phyloP scores from a whole-genome alignment of 2,329 filamentous ascomycete genomes.

The Fusarium sp. region DNA sequence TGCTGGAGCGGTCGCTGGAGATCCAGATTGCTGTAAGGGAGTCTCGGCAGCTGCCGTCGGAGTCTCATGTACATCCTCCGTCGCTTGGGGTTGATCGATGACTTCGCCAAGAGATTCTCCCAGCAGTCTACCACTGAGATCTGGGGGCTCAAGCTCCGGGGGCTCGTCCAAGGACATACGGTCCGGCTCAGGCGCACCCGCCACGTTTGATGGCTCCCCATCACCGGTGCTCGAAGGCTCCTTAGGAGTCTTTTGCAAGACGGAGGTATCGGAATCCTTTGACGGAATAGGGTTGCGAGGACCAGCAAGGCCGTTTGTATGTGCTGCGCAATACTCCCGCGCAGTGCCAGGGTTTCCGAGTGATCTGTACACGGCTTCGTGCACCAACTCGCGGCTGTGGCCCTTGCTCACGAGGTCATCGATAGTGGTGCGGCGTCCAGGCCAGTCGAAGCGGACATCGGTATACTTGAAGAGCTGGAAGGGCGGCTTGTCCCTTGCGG shows the following conservation, averaged over 20 bases:
- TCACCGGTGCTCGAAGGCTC: slow-evolving; percentile 28
- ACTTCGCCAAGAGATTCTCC: slow-evolving; percentile 47
- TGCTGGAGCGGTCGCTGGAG: slow-evolving; percentile 20
- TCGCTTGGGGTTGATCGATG: slow-evolving; percentile 40
- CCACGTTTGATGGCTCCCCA: slow-evolving; percentile 40
- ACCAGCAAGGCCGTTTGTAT: slow-evolving; percentile 68
- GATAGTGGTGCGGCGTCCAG: slow-evolving; percentile 44
- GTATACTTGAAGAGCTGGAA: slow-evolving; percentile 59
- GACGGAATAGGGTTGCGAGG: slow-evolving; percentile 75
- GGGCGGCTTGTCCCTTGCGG: slow-evolving; percentile 67
- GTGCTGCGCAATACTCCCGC: slow-evolving; percentile 80
- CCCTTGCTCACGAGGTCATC: slow-evolving; percentile 49
- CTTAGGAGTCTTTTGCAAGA: slow-evolving; percentile 43
- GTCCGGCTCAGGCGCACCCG: slow-evolving; percentile 48
- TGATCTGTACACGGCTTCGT: slow-evolving; percentile 86
- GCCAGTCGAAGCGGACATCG: slow-evolving; percentile 62
- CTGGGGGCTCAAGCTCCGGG: slow-evolving; percentile 42
- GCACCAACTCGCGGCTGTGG: slow-evolving; percentile 70
- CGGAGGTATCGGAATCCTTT: slow-evolving; percentile 62
- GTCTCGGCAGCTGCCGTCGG: slow-evolving; percentile 38
- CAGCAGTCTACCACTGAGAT: slow-evolving; percentile 39
- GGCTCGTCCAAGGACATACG: slow-evolving; percentile 53
- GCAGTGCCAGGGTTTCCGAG: slow-evolving; percentile 73
- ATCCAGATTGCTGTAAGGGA: slow-evolving; percentile 12
- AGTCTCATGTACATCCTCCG: slow-evolving; percentile 36